These are phyloP conservation scores for Trichophyton simii DNA, from an alignment of 2,329 filamentous ascomycete genomes.

Conservation along the genomic window DNA sequence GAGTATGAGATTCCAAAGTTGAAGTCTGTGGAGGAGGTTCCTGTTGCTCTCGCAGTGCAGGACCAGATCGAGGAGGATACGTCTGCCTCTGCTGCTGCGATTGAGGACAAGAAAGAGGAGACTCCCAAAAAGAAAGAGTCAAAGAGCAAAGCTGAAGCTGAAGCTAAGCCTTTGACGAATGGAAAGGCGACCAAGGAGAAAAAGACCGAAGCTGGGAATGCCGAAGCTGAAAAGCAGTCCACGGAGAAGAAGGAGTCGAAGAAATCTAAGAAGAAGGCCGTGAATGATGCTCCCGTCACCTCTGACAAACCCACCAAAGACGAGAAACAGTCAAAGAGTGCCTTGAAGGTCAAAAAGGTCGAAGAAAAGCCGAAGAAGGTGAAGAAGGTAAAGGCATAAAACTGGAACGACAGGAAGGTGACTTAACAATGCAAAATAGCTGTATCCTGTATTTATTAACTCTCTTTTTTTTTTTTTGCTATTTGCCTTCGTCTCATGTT, in stretches of 20 bases:
- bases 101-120: conserved; percentile 12
- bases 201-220: conserved; percentile 1
- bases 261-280: conserved; percentile 12
- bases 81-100: conserved; percentile 16
- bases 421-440: background rate
- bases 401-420: background rate
- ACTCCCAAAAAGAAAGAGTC: conserved; percentile 16
- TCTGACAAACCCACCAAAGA: background rate
- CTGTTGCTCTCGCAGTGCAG: conserved; percentile 26
- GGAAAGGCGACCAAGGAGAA: conserved; percentile 4
- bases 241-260: conserved; percentile 13
- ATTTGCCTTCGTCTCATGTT: background rate
- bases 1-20: conserved; percentile 63
- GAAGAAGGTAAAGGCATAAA: background rate
- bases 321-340: background rate
- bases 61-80: conserved; percentile 25
- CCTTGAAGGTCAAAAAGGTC: conserved; percentile 6
- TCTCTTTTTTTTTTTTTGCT: background rate
- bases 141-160: conserved; percentile 15
- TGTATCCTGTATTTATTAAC: background rate
- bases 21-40: conserved; percentile 48
- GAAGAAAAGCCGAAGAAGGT: background rate
- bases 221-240: background rate
- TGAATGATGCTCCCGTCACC: background rate
- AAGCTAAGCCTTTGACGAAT: background rate